Evolutionary conservation across 768 basidiomycete genomes (phyloP).

Genomic region (Podaxis rugospora): DNA sequence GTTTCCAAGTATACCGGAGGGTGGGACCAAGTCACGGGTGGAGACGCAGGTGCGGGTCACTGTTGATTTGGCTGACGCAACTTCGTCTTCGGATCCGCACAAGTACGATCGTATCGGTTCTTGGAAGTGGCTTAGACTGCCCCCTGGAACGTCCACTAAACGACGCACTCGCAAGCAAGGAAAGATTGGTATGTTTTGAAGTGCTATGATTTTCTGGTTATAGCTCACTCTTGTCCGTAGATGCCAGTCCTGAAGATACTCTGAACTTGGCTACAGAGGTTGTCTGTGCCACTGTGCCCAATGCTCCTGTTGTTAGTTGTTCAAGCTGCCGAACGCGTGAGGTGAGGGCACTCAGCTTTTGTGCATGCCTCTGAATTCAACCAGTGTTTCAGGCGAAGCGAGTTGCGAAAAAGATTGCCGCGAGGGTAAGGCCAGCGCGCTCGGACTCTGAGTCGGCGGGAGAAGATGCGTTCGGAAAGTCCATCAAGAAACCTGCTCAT

Average conservation of each 20-base stretch:
- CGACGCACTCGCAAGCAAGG: slow-evolving; percentile 79
- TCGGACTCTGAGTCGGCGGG: slow-evolving; percentile 71
- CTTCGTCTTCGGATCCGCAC: slow-evolving; percentile 52
- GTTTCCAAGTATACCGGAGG: slow-evolving; percentile 77
- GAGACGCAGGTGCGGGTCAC: slow-evolving; percentile 90
- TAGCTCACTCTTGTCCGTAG: slow-evolving; percentile 28
- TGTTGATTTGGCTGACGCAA: slow-evolving; percentile 71
- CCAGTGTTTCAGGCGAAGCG: slow-evolving; percentile 65
- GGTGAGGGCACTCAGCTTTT: slow-evolving; percentile 33
- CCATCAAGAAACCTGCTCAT: slow-evolving; percentile 41
- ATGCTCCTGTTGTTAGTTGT: slow-evolving; percentile 75
- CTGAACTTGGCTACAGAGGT: slow-evolving; percentile 71
- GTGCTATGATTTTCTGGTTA: not conserved
- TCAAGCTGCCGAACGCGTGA: slow-evolving; percentile 87
- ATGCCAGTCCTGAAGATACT: slow-evolving; percentile 64
- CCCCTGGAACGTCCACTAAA: slow-evolving; percentile 81
- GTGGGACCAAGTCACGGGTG: slow-evolving; percentile 88
- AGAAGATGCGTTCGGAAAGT: slow-evolving; percentile 35
- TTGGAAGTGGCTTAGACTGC: slow-evolving; percentile 85
- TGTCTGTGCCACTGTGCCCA: slow-evolving; percentile 77
- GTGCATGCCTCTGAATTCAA: not conserved
- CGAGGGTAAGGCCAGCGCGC: slow-evolving; percentile 73
- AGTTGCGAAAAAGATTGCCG: slow-evolving; percentile 83
- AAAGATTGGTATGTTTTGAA: slow-evolving; percentile 57
- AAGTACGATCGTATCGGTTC: slow-evolving; percentile 82